phyloP scores from a whole-genome alignment of 2,329 filamentous ascomycete species.

The Zymoseptoria brevis region DNA sequence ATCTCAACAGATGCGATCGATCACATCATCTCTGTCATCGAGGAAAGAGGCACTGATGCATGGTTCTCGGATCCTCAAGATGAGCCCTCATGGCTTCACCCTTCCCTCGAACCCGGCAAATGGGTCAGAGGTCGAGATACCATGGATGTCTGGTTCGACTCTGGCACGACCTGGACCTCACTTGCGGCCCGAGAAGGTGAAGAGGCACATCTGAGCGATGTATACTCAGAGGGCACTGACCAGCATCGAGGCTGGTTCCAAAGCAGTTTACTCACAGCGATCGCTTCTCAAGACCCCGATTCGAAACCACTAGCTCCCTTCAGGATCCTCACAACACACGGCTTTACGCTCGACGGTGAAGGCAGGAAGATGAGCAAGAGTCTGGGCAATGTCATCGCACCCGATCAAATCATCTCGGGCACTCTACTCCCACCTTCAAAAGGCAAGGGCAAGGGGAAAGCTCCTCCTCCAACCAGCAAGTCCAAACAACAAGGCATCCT shows the following conservation, averaged over 20 bases:
- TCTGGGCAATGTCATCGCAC: slow-evolving; percentile 77
- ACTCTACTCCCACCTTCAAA: slow-evolving; percentile 58
- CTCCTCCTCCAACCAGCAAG: slow-evolving; percentile 17
- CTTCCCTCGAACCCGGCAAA: slow-evolving; percentile 47
- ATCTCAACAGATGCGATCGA: slow-evolving; percentile 70
- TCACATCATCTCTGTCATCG: slow-evolving; percentile 74
- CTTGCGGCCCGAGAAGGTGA: slow-evolving; percentile 30
- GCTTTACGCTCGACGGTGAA: slow-evolving; percentile 79
- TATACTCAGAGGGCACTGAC: slow-evolving; percentile 90
- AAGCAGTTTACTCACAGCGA: slow-evolving; percentile 80
- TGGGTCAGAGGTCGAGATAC: slow-evolving; percentile 81
- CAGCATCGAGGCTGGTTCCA: slow-evolving; percentile 99
- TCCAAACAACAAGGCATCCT: slow-evolving; percentile 38
- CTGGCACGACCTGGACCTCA: slow-evolving; percentile 81
- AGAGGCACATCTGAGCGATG: slow-evolving; percentile 54
- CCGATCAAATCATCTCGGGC: slow-evolving; percentile 77
- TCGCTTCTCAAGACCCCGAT: slow-evolving; percentile 53
- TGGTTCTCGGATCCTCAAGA: slow-evolving; percentile 84
- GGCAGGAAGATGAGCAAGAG: slow-evolving; percentile 99
- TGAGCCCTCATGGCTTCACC: slow-evolving; percentile 69
- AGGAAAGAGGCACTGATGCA: slow-evolving; percentile 72
- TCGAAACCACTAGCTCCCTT: slow-evolving; percentile 57
- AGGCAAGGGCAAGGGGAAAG: slow-evolving; percentile 38
- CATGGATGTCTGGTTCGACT: slow-evolving; percentile 99
- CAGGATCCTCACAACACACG: slow-evolving; percentile 84